A percentile compares a stretch with the other conserved stretches of the same genome.
Conservation (phyloP, 139 green algal genomes). For the Marvania coccoides region DNA sequence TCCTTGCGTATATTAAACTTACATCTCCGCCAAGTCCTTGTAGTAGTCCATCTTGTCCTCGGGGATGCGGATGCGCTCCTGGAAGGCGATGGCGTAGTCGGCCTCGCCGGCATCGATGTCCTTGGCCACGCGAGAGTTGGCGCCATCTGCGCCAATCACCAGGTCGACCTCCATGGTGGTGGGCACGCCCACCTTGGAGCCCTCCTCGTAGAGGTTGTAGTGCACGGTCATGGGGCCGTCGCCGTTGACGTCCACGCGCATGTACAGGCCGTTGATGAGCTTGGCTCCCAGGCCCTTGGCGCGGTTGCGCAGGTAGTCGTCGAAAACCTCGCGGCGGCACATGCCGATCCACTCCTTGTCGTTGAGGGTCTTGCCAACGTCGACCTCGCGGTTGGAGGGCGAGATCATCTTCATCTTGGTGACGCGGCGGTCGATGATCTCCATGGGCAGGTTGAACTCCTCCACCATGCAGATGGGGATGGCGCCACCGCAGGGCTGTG, state of each 20-base stretch:
- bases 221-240: constrained; percentile 82
- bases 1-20: background rate
- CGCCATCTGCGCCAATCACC: constrained; percentile 95
- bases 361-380: constrained; percentile 95
- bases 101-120: constrained; percentile 97
- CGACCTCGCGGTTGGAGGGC: constrained; percentile 95
- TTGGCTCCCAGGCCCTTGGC: constrained; percentile 77
- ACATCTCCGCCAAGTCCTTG: constrained; percentile 98
- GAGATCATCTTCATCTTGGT: constrained; percentile 99
- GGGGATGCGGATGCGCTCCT: constrained; percentile 92
- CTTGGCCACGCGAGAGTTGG: constrained; percentile 97
- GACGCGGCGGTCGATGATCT: constrained; percentile 92
- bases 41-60: constrained; percentile 99
- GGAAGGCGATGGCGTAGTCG: constrained; percentile 99
- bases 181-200: constrained; percentile 77
- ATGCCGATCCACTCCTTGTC: constrained; percentile 99
- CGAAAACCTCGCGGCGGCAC: constrained; percentile 91
- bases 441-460: constrained; percentile 92
- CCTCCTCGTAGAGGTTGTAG: constrained; percentile 89
- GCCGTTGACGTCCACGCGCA: constrained; percentile 65
- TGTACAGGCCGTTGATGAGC: constrained; percentile 94
- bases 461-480: constrained; percentile 99
- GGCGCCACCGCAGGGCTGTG: constrained; percentile 90
- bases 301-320: constrained; percentile 93
- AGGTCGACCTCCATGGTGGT: constrained; percentile 87